These are phyloP conservation scores for Cryphonectria naterciae DNA, from an alignment of 2,329 filamentous ascomycete genomes.

Conservation along the genomic window DNA sequence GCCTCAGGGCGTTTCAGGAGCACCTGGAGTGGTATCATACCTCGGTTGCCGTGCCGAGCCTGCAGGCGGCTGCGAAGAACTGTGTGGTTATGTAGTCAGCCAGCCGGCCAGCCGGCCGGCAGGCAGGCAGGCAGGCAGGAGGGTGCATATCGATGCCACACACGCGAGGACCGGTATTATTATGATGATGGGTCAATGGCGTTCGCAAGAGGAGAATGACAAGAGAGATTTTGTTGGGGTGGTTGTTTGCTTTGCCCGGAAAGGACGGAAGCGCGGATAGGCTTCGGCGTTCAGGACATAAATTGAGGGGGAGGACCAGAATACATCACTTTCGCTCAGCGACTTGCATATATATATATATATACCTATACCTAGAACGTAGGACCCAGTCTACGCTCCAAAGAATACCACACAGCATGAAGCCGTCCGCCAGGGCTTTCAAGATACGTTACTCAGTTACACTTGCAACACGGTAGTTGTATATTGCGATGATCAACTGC, in stretches of 20 bases:
- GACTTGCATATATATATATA: background rate
- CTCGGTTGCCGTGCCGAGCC: conserved; percentile 42
- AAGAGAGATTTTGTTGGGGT: too few species aligned
- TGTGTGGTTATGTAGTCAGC: conserved; percentile 51
- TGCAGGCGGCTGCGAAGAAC: conserved; percentile 42
- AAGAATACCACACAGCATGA: background rate
- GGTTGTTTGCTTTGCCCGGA: background rate
- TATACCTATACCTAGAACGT: background rate
- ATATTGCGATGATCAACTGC: background rate
- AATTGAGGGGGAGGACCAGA: conserved; percentile 12
- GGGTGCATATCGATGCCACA: background rate
- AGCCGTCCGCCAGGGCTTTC: background rate
- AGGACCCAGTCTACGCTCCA: background rate
- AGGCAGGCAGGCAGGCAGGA: too few species aligned
- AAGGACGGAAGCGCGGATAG: conserved; percentile 31
- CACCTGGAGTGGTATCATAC: conserved; percentile 63
- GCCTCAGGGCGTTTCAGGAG: conserved; percentile 53
- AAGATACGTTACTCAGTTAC: background rate
- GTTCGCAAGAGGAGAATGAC: background rate
- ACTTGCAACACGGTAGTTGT: background rate
- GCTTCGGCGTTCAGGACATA: conserved; percentile 16
- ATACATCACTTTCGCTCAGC: background rate
- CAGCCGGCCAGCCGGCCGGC: too few species aligned
- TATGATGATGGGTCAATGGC: background rate
- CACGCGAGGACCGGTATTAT: background rate